Evolutionary conservation across 164 flowering plant species (phyloP), one percentile per base, ranked within the genome.

Genomic region (Magnolia sinica): DNA sequence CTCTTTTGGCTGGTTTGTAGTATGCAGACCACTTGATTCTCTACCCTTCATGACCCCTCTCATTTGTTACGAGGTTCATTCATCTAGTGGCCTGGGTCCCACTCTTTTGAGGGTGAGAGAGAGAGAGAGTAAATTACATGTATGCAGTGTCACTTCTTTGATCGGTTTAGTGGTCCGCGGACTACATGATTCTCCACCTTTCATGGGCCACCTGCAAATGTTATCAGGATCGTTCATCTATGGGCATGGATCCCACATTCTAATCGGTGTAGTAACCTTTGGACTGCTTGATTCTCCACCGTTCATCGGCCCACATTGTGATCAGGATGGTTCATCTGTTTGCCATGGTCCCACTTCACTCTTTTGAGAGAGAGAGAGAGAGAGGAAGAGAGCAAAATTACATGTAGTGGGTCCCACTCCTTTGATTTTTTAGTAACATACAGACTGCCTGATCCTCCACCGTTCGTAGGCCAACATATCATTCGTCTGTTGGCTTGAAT

Each of bases 281-380:
- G 8, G 16, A 55, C 10, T 3, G 18, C 61, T 3, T 11, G 18
- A 55, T 55, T 55, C 61, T 55, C 61, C 61, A 55, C 11, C 61
- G 16, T 16, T 11, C 6, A 37, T 37, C 0, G 45, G 45, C 45
- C 45, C 45, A 37, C 45, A 37, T 37, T 37, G 45, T 37, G 45
- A 37, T 37, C 45, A 37, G 45, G 45, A 37, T 4, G 45, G 45
- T 37, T 37, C 45, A 37, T 4, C 45, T 37, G 6, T 37, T 37
- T 4, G 45, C 45, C 45, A 3, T 7, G 45, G 45, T 37, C 45
- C 45, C 45, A 37, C 16, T 70, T 37, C 45, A 37, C 45, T 37
- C 31, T 51, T 64, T 75, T 74, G 73, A 72, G 68, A 73, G 76
- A 31, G 49, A 55, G 37, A 1, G 73, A 72, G 68, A 73, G 76